These are phyloP conservation scores for Cercospora nicotianae DNA, from an alignment of 2,329 filamentous ascomycete species.

Conservation along the genomic window DNA sequence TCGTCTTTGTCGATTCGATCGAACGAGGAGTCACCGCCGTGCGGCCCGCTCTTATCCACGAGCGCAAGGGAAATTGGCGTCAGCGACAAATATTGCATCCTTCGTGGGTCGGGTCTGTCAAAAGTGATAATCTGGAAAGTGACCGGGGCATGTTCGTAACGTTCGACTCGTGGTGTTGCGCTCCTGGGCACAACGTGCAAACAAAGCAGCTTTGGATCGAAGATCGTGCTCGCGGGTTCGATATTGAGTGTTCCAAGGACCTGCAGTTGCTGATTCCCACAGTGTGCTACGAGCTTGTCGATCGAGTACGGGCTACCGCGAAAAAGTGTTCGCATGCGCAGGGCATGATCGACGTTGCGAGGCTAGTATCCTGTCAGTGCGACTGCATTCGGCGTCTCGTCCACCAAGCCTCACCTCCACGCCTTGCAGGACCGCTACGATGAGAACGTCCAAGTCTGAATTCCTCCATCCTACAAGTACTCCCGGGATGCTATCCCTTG, in stretches of 20 bases:
- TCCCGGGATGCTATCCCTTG: conserved; percentile 69
- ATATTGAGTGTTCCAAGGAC: conserved; percentile 82
- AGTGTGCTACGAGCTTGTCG: conserved; percentile 77
- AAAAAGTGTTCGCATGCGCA: conserved; percentile 80
- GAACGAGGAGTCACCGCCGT: conserved; percentile 42
- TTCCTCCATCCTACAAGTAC: conserved; percentile 96
- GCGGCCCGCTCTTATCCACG: conserved; percentile 62
- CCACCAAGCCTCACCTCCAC: conserved; percentile 67
- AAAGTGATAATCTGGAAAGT: conserved; percentile 88
- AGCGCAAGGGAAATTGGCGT: conserved; percentile 85
- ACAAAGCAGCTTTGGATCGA: conserved; percentile 70
- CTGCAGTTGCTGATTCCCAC: conserved; percentile 77
- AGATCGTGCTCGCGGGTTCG: conserved; percentile 46
- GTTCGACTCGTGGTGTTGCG: conserved; percentile 70
- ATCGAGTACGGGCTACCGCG: conserved; percentile 79
- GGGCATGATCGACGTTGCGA: conserved; percentile 80
- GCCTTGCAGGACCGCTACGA: conserved; percentile 84
- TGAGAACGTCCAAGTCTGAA: conserved; percentile 84
- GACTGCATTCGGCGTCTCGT: not conserved
- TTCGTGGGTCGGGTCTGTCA: conserved; percentile 76
- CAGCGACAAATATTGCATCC: conserved; percentile 96
- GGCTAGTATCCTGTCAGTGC: conserved; percentile 51
- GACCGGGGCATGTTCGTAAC: conserved; percentile 61
- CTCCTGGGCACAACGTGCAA: conserved; percentile 54
- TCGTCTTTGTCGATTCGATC: conserved; percentile 70